Conservation (phyloP, 768 basidiomycete genomes). For the Candolleomyces efflorescens region DNA sequence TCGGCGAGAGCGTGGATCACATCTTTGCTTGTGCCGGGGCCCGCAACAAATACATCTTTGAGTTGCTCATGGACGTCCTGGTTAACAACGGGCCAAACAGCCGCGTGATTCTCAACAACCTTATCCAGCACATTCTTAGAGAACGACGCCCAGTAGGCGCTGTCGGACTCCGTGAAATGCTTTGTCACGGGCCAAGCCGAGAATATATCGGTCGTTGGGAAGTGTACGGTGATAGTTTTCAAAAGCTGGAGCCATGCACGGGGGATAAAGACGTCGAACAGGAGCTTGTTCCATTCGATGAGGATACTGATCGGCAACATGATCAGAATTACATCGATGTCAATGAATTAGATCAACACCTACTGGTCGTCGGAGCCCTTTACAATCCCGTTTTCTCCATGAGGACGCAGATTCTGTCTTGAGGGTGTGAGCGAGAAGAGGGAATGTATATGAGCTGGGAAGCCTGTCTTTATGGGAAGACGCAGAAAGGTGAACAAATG, state of each 20-base stretch:
- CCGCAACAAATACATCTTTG: conserved; percentile 22
- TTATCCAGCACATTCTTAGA: conserved; percentile 23
- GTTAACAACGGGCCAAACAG: conserved; percentile 33
- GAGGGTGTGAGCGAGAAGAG: conserved; percentile 43
- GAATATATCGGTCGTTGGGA: conserved; percentile 26
- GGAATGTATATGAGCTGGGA: conserved; percentile 42
- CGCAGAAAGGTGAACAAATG: conserved; percentile 48
- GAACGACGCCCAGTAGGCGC: conserved; percentile 32
- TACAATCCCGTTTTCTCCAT: conserved; percentile 33
- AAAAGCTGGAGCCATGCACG: conserved; percentile 37
- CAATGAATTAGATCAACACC: conserved; percentile 10
- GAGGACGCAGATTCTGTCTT: conserved; percentile 42
- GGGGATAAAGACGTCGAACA: conserved; percentile 43
- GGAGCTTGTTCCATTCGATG: conserved; percentile 43
- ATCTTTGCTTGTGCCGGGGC: conserved; percentile 10
- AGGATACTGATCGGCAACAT: conserved; percentile 30
- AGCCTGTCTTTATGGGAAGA: conserved; percentile 40
- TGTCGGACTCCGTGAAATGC: conserved; percentile 26
- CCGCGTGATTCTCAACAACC: conserved; percentile 15
- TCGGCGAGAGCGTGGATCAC: conserved; percentile 26
- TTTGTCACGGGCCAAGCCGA: conserved; percentile 36
- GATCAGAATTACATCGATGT: not conserved
- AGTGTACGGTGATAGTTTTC: conserved; percentile 20
- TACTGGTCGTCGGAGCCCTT: conserved; percentile 38
- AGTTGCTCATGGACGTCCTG: not conserved